Base-by-base conservation (phyloP, 2,329 filamentous ascomycete species). In the Arthrobotrys sinensis region DNA sequence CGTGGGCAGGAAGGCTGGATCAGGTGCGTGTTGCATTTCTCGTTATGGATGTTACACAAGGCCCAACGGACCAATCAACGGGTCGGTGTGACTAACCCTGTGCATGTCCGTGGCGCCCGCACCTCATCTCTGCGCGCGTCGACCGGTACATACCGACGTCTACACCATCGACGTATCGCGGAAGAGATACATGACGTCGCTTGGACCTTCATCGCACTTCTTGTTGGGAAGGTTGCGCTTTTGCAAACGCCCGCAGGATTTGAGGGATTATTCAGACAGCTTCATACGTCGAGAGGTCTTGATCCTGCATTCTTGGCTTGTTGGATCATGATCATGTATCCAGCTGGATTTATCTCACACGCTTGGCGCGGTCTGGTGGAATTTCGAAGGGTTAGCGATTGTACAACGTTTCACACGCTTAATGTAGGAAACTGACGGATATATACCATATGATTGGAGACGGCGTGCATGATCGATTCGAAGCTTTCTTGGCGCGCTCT, bases 1-100 rank as follows among this genome's bases (percentile, higher is more conserved):
- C 52, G n/a, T 38, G n/a, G 28, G 24, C 24, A 28, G 24, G 24
- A 28, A 28, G 52, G 52, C 52, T 36, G 19, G 52, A 57, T 36
- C 32, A 36, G 52, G 28, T 57, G 32, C 32, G 52, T 57, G 52
- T 57, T 57, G 52, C 1, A 57, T 36, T 57, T 38, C 52, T 57
- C 32, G 11, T 57, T 57, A 21, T 7, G 52, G 52, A 36, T 32
- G 52, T 57, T 57, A 57, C 52, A 57, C 52, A 57, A 57, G 14
- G 8, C 3, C 11, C 24, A 34, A 53, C 50, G 6, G 7, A 16
- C 52, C 52, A 57, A 57, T 57, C 52, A 57, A 14, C 24, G 4
- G n/a, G 32, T 6, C 16, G n/a, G n/a, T 8, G 52, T 57, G 52
- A 57, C 52, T 14, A n/a, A 38, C 7, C n/a, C 52, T 57, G 32